phyloP scores from a whole-genome alignment of 352 stramenopile species.

The Blastocystis sp. region DNA sequence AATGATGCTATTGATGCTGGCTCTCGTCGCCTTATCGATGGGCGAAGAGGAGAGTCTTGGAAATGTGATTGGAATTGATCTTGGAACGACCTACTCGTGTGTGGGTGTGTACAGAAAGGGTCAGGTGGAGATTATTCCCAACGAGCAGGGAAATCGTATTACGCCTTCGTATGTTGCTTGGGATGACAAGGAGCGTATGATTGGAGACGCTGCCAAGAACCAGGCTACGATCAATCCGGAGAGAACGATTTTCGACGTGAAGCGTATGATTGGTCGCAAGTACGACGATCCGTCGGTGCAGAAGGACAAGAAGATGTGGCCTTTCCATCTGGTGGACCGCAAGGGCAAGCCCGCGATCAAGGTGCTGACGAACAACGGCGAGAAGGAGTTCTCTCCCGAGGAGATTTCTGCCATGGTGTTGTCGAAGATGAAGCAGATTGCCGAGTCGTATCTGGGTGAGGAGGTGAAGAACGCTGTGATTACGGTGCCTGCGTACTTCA shows the following conservation, averaged over 20 bases:
- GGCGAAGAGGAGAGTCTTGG: no score
- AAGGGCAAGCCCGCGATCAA: conserved; percentile 76
- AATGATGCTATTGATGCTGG: no score
- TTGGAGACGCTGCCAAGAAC: no score
- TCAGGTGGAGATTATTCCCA: conserved; percentile 27
- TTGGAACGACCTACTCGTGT: conserved; percentile 90
- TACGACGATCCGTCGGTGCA: conserved; percentile 91
- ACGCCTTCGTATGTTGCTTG: conserved; percentile 35
- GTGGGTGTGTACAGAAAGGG: neutral
- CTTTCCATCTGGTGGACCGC: conserved; percentile 90
- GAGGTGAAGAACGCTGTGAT: conserved; percentile 79
- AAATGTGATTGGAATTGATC: conserved; percentile 78
- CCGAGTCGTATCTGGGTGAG: conserved; percentile 88
- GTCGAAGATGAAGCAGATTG: conserved; percentile 94
- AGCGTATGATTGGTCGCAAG: conserved; percentile 92
- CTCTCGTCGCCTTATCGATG: no score
- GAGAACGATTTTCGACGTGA: conserved; percentile 99
- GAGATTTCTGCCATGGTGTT: conserved; percentile 97
- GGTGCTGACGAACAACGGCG: conserved; percentile 72
- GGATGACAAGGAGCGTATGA: conserved; percentile 10
- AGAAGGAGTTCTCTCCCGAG: conserved; percentile 86
- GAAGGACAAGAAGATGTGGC: conserved; percentile 90
- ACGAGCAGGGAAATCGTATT: conserved; percentile 33
- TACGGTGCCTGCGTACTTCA: conserved; percentile 82
- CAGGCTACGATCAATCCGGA: conserved; percentile 60